Base-by-base conservation (phyloP, 2,329 filamentous ascomycete species). In the Raffaelea albimanens region DNA sequence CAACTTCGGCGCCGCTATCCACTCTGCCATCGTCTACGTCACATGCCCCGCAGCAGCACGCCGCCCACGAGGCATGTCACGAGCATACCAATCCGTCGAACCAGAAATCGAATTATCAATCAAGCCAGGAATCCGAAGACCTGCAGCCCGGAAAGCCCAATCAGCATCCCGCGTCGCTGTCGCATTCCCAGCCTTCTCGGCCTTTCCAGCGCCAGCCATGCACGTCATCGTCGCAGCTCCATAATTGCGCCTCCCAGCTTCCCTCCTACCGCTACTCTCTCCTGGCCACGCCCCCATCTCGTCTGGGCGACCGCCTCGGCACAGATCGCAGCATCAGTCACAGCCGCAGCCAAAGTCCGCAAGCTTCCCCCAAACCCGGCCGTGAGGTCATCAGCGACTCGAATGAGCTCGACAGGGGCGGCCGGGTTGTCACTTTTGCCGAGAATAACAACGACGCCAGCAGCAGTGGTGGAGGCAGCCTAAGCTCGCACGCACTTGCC, bases 401-500 rank as follows among this genome's bases (percentile, higher is more conserved):
- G n/a, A n/a, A n/a, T n/a, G n/a, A n/a, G n/a, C n/a, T n/a, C n/a
- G n/a, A n/a, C n/a, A n/a, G n/a, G n/a, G n/a, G n/a, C n/a, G n/a
- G n/a, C n/a, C n/a, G n/a, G n/a, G n/a, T n/a, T n/a, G n/a, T n/a
- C n/a, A n/a, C n/a, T n/a, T n/a, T n/a, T n/a, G n/a, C n/a, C 29
- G 34, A 43, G 13, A 14, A 42, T 14, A 16, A 33, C 25, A n/a
- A 23, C 44, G 43, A 42, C 2, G 40, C 36, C 18, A 39, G 20
- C 23, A 29, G 40, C 43, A 22, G 9, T 23, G 36, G 11, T 14
- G 20, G 22, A 5, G 42, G 40, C n/a, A 55, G 47, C n/a, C 31
- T 51, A 18, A 45, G 49, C 43, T 52, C 54, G 11, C 52, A 53
- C 39, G 45, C 51, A 11, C 49, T 56, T 36, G 63, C 58, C 42